Conservation (phyloP, 257 asterid species). For the Solanum sejunctum region DNA sequence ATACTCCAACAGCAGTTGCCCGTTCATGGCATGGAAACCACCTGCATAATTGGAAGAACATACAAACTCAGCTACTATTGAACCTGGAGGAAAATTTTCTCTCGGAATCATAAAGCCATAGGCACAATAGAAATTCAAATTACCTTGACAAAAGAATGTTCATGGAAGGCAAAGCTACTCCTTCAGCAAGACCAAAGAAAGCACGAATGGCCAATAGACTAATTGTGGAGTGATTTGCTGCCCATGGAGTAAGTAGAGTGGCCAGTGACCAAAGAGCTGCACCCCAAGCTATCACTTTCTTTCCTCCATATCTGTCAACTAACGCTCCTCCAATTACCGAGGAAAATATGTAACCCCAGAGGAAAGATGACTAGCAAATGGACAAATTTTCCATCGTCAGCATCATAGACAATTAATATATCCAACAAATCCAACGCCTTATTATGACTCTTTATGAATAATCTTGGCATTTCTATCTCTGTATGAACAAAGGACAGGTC, state of each 20-base stretch:
- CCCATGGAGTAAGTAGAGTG: conserved; percentile 90
- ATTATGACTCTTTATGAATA: not conserved
- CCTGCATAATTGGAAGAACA: conserved; percentile 17
- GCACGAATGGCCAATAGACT: conserved; percentile 78
- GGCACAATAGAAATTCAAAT: not conserved
- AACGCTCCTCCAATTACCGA: conserved; percentile 88
- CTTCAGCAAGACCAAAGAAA: conserved; percentile 93
- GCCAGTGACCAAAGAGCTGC: conserved; percentile 91
- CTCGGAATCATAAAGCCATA: not conserved
- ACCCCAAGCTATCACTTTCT: conserved; percentile 81
- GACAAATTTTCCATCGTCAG: not conserved
- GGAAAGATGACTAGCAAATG: conserved; percentile 72
- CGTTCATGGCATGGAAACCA: conserved; percentile 89
- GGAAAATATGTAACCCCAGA: conserved; percentile 96
- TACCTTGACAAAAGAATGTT: conserved; percentile 80
- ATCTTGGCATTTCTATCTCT: not conserved
- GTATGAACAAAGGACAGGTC: not conserved
- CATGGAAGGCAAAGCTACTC: conserved; percentile 94
- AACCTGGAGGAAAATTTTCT: not conserved
- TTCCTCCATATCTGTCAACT: conserved; percentile 87
- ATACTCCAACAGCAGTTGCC: conserved; percentile 89
- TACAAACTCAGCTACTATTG: not conserved
- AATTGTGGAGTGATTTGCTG: conserved; percentile 82
- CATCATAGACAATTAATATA: not conserved
- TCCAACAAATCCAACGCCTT: not conserved